These are phyloP conservation scores for Corynespora cassiicola DNA, from an alignment of 2,329 filamentous ascomycete genomes.

Conservation along the genomic window DNA sequence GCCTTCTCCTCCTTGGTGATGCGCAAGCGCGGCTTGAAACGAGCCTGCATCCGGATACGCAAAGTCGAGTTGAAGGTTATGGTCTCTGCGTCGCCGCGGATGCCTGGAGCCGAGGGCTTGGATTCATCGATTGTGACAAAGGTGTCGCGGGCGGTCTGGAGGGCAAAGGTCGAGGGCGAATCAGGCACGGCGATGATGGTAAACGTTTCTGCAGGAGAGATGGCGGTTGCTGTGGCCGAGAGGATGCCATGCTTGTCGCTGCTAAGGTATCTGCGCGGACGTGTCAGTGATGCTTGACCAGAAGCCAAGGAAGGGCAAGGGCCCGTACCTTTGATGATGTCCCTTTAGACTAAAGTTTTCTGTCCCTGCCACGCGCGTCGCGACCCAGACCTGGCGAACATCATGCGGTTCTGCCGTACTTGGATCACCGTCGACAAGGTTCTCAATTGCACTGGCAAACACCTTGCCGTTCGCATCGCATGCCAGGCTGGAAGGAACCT, in stretches of 20 bases:
- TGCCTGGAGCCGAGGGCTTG: slow-evolving; percentile 59
- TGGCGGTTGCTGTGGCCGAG: slow-evolving; percentile 78
- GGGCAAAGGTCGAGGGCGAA: slow-evolving; percentile 73
- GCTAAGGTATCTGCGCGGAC: slow-evolving; percentile 72
- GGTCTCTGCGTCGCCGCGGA: slow-evolving; percentile 76
- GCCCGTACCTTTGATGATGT: slow-evolving; percentile 76
- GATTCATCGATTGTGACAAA: slow-evolving; percentile 66
- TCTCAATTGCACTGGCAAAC: slow-evolving; percentile 82
- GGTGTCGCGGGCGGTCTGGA: slow-evolving; percentile 75
- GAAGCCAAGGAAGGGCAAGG: neutral
- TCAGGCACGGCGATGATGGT: slow-evolving; percentile 66
- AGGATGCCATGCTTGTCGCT: slow-evolving; percentile 85
- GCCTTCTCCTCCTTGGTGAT: slow-evolving; percentile 84
- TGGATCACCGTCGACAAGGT: slow-evolving; percentile 83
- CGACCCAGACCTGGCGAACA: slow-evolving; percentile 94
- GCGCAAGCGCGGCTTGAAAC: slow-evolving; percentile 86
- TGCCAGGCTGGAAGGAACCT: slow-evolving; percentile 75
- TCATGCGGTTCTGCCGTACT: slow-evolving; percentile 93
- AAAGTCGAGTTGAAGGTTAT: slow-evolving; percentile 74
- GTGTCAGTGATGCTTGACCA: slow-evolving; percentile 2
- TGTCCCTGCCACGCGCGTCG: slow-evolving; percentile 81
- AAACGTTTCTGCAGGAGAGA: slow-evolving; percentile 85
- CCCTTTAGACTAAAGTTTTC: slow-evolving; percentile 87
- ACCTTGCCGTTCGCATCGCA: slow-evolving; percentile 88
- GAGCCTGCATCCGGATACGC: slow-evolving; percentile 89